phyloP scores from a whole-genome alignment of 2,329 filamentous ascomycete genomes.

The Didymella lethalis region DNA sequence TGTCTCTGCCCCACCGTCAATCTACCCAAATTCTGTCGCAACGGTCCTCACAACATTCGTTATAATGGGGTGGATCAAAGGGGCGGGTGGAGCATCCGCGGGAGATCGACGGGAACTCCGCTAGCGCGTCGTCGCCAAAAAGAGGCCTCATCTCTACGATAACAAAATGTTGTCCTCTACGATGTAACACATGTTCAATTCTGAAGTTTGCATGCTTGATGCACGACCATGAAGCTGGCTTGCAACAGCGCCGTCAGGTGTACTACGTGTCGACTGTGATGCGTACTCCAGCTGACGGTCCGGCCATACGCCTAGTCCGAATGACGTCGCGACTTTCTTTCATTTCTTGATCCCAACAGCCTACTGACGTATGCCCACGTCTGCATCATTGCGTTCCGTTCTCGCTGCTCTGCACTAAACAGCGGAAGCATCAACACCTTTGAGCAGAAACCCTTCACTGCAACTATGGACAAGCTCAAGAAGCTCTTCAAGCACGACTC shows the following conservation, averaged over 20 bases:
- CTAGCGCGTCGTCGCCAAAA: background rate
- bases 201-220: no score
- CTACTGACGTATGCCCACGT: background rate
- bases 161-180: background rate
- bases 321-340: constrained; percentile 4
- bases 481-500: constrained; percentile 18
- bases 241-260: background rate
- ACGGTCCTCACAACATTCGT: background rate
- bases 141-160: background rate
- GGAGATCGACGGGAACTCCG: constrained; percentile 3
- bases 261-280: background rate
- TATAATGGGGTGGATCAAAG: background rate
- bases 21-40: no score
- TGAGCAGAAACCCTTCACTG: background rate
- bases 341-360: background rate
- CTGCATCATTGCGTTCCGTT: background rate
- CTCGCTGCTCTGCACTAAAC: background rate
- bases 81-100: background rate
- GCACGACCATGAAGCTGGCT: background rate
- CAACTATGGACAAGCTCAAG: constrained; percentile 17
- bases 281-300: background rate
- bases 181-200: background rate
- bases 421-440: background rate
- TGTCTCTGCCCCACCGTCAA: no score
- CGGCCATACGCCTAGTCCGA: background rate